Evolutionary conservation across 2,329 filamentous ascomycete genomes (phyloP).

Genomic region (Arthrocladium fulminans): DNA sequence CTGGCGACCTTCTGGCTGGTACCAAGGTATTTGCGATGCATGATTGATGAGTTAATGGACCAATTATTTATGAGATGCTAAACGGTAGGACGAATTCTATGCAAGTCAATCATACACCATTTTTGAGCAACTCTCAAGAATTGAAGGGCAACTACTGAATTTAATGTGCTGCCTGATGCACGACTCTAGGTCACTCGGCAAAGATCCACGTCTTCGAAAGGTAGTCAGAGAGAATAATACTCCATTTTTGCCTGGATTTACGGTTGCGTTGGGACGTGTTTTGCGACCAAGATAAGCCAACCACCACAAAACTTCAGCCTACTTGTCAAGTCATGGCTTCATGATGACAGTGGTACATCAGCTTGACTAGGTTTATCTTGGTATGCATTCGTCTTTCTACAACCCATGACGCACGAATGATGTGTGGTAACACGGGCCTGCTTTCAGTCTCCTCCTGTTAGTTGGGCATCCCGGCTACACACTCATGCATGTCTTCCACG

Average conservation of each 20-base stretch:
- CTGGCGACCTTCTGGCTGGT: constrained; percentile 9
- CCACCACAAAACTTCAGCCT: neutral
- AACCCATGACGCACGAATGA: neutral
- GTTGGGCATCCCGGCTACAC: constrained; percentile 5
- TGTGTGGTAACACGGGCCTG: constrained; percentile 3
- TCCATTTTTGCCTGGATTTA: neutral
- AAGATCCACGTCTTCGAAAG: neutral
- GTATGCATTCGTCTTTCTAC: neutral
- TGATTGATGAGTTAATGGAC: constrained; percentile 7
- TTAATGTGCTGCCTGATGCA: neutral
- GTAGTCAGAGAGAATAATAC: neutral
- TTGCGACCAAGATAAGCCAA: neutral
- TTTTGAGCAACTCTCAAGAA: too few relatives aligned
- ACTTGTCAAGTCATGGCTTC: neutral
- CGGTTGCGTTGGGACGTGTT: neutral
- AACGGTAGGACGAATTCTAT: constrained; percentile 5
- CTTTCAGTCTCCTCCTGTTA: constrained; percentile 4
- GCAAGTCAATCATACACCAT: constrained; percentile 7
- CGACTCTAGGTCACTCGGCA: neutral
- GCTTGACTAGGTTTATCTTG: neutral
- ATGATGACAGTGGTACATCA: neutral
- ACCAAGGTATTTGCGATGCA: constrained; percentile 9
- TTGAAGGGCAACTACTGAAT: constrained; percentile 6
- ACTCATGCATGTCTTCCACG: constrained; percentile 10
- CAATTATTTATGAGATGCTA: constrained; percentile 7